Evolutionary conservation across 805 yeast species (phyloP), one percentile per base, ranked within the genome.

Genomic region (Debaryomyces prosopidis): DNA sequence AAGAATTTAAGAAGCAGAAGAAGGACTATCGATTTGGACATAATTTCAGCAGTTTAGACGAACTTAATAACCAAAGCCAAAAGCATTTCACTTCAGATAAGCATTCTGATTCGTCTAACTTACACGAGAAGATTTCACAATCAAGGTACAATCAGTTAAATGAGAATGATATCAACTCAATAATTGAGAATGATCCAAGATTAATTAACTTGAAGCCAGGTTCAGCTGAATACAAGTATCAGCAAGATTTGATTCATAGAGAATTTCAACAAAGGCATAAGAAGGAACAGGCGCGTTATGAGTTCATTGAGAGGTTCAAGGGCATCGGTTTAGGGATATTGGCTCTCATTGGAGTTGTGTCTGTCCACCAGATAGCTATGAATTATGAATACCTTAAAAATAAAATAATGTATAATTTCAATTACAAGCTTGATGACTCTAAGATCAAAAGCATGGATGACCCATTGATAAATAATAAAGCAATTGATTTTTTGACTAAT

Each of bases 271-370:
- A 43, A 19, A 53, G 59, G 15, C 69, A 65, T 35, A 62, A 60
- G 37, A 63, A 55, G 36, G 51, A 62, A 18, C 45, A 60, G 18
- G 52, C 57, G 46, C 50, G 67, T 18, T 66, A 62, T 48, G 81
- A 78, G 53, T 51, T 65, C 42, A 61, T 60, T 32, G 77, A 77
- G 54, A 65, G 76, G 42, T 47, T 75, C 41, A 75, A 76, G 50
- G 81, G 79, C 0, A 54, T 72, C 3, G 64, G 66, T 0, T 53
- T 68, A 12, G 85, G 86, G 3, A 19, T 71, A 0, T 46, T 61
- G 5, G 60, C 71, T 1, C 51, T 82, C 4, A 62, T 65, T 11
- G 72, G 69, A 3, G 55, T 75, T 1, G 40, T 75, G 8, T 69
- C 74, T 15, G 67, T 61, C 1, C 77, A 72, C 52, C 76, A 76